Base-by-base conservation (phyloP, 1,139 yeast species). In the Kodamaea derodonti region DNA sequence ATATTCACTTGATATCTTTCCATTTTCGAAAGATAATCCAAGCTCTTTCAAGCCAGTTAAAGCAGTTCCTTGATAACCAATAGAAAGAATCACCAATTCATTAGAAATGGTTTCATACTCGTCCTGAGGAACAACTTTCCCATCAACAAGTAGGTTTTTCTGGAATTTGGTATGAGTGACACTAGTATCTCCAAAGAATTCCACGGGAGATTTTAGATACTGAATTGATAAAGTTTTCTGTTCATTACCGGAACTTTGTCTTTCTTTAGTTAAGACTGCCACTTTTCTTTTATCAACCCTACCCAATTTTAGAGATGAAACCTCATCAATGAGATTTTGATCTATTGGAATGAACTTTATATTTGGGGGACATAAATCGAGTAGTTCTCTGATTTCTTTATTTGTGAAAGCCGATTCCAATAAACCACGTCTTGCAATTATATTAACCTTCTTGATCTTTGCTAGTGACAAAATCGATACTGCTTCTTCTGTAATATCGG, bases 351-450 rank as follows among this genome's bases (percentile, higher is more conserved):
- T 51, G 51, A 88, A 84, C 27, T 54, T 56, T 3, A 77, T 70
- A 25, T 67, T 68, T 25, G 41, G 37, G 10, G 29, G 37, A 11
- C 62, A 51, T 39, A 88, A 64, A 39, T 80, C 83, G 48, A 90
- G 64, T 29, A 92, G 64, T 52, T 92, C 98, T 47, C 97, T 71
- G 14, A 92, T 69, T 57, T 92, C 99, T 54, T 88, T 92, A 48
- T 87, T 90, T 3, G 97, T 84, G 56, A 90, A 92, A 13, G 96
- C 95, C 29, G 95, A 82, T 48, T 85, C 84, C 30, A 78, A 52
- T 18, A 88, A 63, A 1, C 97, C 97, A 51, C 97, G 71, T 46
- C 99, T 73, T 1, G 90, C 98, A 25, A 86, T 81, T 16, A 94
- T 75, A 36, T 75, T 72, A 6, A 92, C 87, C 11, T 70, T 67